Evolutionary conservation across 441 rosid species (phyloP), one percentile per base, ranked within the genome.

Genomic region (Pelargonium citronellum): DNA sequence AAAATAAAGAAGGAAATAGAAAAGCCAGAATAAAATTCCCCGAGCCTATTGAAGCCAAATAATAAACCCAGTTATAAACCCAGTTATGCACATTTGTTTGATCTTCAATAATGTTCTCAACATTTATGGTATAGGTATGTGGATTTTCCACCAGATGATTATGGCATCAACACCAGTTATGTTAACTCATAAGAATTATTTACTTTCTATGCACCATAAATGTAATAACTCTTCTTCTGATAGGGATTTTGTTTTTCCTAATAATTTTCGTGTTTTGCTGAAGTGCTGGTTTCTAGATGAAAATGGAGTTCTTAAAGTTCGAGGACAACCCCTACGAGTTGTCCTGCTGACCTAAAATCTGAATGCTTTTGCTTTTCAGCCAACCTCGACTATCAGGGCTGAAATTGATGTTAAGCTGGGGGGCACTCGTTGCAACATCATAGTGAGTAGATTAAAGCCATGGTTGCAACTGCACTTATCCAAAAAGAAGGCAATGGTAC

Each of bases 341-440:
- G 62, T 22, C 63, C 65, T 41, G 44, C 67, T 75, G n/a, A 57
- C 65, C 55, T 68, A 37, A 8, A 63, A 10, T 24, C 8, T 66
- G 64, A 44, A 22, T 77, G 67, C 15, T 69, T 70, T 70, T 76
- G 64, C 60, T 83, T 78, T 81, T 79, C 93, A 96, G 99, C 91
- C 93, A 24, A 64, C 73, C 46, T 77, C 86, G 61, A 94, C 94
- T 49, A 66, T 89, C 75, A 84, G 97, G 84, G 96, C 96, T 79
- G 98, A 91, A 80, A 80, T 92, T 78, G 98, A 91, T 86, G 81
- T 91, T 78, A 92, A 87, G 85, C 85, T 92, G 46, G 98, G 96
- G 75, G 97, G 97, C 72, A 89, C 92, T 17, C 86, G 79, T 62
- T 91, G 89, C 83, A 92, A 85, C 73, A 68, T 92, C 58, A 80